Base-by-base conservation (phyloP, 805 yeast genomes). In the Myxozyma geophila region DNA sequence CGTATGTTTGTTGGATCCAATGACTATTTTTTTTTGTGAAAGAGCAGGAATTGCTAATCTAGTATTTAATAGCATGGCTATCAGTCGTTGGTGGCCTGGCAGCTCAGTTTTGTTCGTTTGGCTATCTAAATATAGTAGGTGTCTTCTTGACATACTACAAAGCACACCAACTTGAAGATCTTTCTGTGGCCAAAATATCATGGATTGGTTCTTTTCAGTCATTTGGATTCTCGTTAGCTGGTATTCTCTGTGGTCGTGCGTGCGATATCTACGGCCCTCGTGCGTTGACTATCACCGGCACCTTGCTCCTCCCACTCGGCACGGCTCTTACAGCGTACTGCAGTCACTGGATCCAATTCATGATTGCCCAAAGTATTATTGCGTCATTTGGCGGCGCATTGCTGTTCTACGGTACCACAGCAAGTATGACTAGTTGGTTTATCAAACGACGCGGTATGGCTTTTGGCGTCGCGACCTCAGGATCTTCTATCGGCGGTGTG, bases 91-190 rank as follows among this genome's bases (percentile, higher is more conserved):
- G 87, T 1, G 80, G 86, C 0, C 83, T 84, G 67, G 73, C 83
- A 23, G 89, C 90, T 1, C 75, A 85, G 60, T 72, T 83, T 5
- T 81, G 83, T 54, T 79, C 83, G 1, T 83, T 87, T 71, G 95
- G 95, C 0, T 68, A 88, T 37, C 40, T 59, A 1, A 59, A 59
- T 28, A 50, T 54, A n/a, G 52, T 54, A 46, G 65, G 65, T 36
- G 64, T 46, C 43, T 62, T 62, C 35, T 48, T 58, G n/a, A 39
- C 48, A n/a, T 62, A 62, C 54, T 62, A 62, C 47, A n/a, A 70
- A 50, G 53, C 58, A 6, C 59, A 57, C 44, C 65, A 62, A 28
- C 50, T 58, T 7, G 37, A n/a, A 37, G 64, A 59, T n/a, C 40
- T 52, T 7, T 33, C 62, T 19, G 46, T 43, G 7, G 54, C 65